phyloP scores from a whole-genome alignment of 1,284 basidiomycete genomes.

The Malassezia pachydermatis region DNA sequence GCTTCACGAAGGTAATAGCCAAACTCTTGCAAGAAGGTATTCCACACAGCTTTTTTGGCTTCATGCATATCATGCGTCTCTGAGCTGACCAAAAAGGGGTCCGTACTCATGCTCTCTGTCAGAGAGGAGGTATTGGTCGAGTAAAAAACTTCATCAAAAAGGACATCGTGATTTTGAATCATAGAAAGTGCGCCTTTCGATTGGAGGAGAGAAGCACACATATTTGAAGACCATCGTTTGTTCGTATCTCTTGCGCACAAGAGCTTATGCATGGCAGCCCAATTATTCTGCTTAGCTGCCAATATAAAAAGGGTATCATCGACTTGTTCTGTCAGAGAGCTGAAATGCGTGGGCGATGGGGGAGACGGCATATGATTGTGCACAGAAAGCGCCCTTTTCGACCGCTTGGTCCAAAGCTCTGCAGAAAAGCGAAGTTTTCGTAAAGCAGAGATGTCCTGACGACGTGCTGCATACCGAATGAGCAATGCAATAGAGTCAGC shows the following conservation, averaged over 20 bases:
- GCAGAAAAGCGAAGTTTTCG: slow-evolving; percentile 2
- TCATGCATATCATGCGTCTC: neutral
- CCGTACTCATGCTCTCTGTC: too few relatives aligned
- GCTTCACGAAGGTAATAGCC: neutral
- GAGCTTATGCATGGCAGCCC: slow-evolving; percentile 7
- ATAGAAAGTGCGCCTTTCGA: slow-evolving; percentile 5
- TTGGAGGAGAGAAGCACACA: slow-evolving; percentile 14
- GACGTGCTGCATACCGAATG: slow-evolving; percentile 3
- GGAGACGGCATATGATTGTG: neutral
- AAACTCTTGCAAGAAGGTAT: slow-evolving; percentile 8
- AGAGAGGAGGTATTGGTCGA: too few relatives aligned
- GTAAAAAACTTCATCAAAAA: too few relatives aligned
- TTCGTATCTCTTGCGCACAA: neutral
- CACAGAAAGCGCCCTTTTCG: neutral
- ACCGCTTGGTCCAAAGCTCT: neutral
- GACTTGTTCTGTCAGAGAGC: neutral
- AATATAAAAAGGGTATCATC: slow-evolving; percentile 12
- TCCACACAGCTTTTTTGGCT: slow-evolving; percentile 6
- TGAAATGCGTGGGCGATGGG: neutral
- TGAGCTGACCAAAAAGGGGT: neutral
- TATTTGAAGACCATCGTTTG: slow-evolving; percentile 8
- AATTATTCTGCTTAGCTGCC: slow-evolving; percentile 10
- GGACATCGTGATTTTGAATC: neutral
- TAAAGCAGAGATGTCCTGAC: slow-evolving; percentile 8
- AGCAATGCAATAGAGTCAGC: neutral